phyloP scores from a whole-genome alignment of 2,329 filamentous ascomycete species.

The Cladosporium sp. region DNA sequence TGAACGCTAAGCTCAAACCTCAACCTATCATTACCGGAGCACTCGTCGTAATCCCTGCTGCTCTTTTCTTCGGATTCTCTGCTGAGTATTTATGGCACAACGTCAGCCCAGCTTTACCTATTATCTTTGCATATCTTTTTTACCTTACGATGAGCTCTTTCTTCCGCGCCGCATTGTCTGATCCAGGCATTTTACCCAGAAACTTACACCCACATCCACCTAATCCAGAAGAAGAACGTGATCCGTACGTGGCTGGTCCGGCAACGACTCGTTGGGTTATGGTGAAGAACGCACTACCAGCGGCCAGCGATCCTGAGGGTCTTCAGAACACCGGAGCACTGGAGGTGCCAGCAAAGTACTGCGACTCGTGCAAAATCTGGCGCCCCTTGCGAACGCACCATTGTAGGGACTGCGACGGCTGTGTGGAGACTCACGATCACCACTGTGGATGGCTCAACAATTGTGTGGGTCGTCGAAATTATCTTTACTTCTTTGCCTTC shows the following conservation, averaged over 20 bases:
- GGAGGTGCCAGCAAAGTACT: conserved; percentile 98
- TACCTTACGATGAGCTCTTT: conserved; percentile 91
- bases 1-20: conserved; percentile 82
- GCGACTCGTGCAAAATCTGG: conserved; percentile 97
- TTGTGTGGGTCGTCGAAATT: conserved; percentile 93
- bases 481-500: conserved; percentile 95
- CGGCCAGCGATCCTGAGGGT: conserved; percentile 15
- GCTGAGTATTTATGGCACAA: conserved; percentile 82
- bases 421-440: conserved; percentile 93
- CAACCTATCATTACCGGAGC: conserved; percentile 84
- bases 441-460: conserved; percentile 99
- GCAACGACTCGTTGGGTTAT: conserved; percentile 91
- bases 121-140: conserved; percentile 87
- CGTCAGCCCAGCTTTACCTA: conserved; percentile 81
- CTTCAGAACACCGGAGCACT: conserved; percentile 59
- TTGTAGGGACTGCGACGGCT: conserved; percentile 95
- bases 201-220: conserved; percentile 89
- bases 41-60: conserved; percentile 71
- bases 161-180: conserved; percentile 82
- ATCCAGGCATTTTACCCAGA: conserved; percentile 88
- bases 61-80: conserved; percentile 81
- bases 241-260: conserved; percentile 76
- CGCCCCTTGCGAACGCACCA: conserved; percentile 92
- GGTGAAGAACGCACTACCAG: conserved; percentile 45
- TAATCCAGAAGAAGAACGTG: conserved; percentile 62